phyloP scores from a whole-genome alignment of 2,329 filamentous ascomycete species.

The Leptographium flavum region DNA sequence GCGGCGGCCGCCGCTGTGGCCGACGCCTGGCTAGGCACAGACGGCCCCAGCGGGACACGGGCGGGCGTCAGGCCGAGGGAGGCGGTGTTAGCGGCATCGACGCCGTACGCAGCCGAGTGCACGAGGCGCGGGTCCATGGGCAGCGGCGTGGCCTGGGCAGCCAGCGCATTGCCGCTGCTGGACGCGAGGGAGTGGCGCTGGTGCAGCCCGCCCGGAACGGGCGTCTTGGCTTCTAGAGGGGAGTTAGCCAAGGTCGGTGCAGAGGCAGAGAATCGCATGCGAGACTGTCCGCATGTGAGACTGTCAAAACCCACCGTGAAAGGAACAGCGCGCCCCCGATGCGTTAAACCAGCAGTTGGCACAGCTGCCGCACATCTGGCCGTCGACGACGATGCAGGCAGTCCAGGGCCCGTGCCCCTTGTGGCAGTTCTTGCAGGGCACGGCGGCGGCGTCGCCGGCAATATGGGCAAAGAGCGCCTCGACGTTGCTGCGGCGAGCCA shows the following conservation, averaged over 20 bases:
- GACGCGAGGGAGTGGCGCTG: slow-evolving; percentile 15
- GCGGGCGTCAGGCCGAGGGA: neutral
- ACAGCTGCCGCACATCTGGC: slow-evolving; percentile 47
- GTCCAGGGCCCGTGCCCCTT: slow-evolving; percentile 47
- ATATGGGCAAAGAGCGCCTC: slow-evolving; percentile 45
- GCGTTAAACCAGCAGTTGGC: slow-evolving; percentile 52
- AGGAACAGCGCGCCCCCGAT: slow-evolving; percentile 43
- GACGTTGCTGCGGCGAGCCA: slow-evolving; percentile 43
- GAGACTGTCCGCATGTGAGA: neutral
- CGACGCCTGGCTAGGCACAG: too few species aligned
- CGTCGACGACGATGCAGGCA: slow-evolving; percentile 42
- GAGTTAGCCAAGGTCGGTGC: neutral
- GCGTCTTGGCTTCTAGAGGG: slow-evolving; percentile 8
- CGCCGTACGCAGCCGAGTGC: neutral
- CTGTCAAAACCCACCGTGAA: slow-evolving; percentile 32
- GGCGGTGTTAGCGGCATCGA: neutral
- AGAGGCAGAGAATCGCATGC: neutral
- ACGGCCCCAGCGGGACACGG: too few species aligned
- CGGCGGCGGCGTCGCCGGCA: slow-evolving; percentile 30
- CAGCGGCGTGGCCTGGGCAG: neutral
- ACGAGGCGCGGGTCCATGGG: slow-evolving; percentile 5
- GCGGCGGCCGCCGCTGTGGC: slow-evolving; percentile 6
- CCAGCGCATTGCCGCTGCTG: neutral
- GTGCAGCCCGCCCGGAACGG: slow-evolving; percentile 23
- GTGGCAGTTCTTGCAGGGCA: slow-evolving; percentile 45